phyloP scores from a whole-genome alignment of 208 protist species.

The Trypanosomatidae sp. region DNA sequence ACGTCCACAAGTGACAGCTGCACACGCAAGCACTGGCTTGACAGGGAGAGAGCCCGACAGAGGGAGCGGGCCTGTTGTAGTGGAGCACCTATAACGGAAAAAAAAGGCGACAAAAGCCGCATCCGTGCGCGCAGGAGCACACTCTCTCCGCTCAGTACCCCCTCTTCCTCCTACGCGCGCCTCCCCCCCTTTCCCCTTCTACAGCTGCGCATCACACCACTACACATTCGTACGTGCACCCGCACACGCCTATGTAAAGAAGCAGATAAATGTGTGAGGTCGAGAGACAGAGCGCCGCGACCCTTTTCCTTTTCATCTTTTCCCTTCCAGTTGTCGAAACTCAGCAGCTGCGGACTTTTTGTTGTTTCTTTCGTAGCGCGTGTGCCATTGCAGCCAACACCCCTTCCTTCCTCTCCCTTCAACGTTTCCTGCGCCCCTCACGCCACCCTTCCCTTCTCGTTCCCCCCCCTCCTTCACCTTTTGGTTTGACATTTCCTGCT shows the following conservation, averaged over 20 bases:
- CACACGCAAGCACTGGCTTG: neutral
- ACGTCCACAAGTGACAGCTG: neutral
- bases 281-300: neutral
- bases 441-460: neutral
- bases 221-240: neutral
- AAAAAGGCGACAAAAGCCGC: no score
- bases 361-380: neutral
- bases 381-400: no score
- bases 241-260: neutral
- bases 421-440: neutral
- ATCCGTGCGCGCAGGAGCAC: no score
- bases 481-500: neutral
- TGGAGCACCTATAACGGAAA: no score
- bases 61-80: no score
- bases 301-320: constrained; percentile 5
- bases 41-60: no score
- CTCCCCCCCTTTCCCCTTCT: no score
- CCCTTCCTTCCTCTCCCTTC: neutral
- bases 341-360: neutral
- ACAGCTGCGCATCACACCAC: no score
- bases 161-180: no score
- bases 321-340: constrained; percentile 4
- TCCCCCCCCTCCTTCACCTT: neutral
- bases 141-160: no score
- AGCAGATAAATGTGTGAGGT: neutral